Conservation (phyloP, 495 filamentous ascomycete species). For the Xylaria nigripes region DNA sequence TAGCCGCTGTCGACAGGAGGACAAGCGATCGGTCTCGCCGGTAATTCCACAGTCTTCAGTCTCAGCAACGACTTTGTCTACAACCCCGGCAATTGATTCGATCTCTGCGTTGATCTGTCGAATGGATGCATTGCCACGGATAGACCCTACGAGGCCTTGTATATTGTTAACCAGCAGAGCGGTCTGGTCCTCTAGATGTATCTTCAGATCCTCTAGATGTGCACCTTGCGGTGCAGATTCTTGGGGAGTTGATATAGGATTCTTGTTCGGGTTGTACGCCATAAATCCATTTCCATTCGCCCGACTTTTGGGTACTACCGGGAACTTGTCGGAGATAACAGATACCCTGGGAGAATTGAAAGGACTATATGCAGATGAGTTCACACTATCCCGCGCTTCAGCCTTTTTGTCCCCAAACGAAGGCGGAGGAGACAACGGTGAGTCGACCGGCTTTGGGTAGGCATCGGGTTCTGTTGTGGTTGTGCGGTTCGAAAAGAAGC, state of each 20-base stretch:
- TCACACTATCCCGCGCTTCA: slow-evolving; percentile 33
- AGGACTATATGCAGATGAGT: slow-evolving; percentile 49
- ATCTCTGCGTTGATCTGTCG: slow-evolving; percentile 62
- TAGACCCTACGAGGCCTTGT: slow-evolving; percentile 69
- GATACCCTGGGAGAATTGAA: slow-evolving; percentile 47
- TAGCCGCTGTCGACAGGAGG: slow-evolving; percentile 56
- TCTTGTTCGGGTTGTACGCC: slow-evolving; percentile 30
- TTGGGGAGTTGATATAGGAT: slow-evolving; percentile 27
- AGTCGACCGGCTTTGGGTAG: slow-evolving; percentile 17
- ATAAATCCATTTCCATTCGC: slow-evolving; percentile 22
- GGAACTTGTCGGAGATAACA: not conserved
- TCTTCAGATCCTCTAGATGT: slow-evolving; percentile 65
- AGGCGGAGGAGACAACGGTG: slow-evolving; percentile 33
- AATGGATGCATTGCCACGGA: slow-evolving; percentile 61
- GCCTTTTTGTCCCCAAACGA: slow-evolving; percentile 43
- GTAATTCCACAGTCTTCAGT: slow-evolving; percentile 55
- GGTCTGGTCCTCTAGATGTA: slow-evolving; percentile 80
- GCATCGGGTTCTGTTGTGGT: slow-evolving; percentile 30
- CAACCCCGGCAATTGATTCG: slow-evolving; percentile 58
- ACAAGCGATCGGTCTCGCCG: slow-evolving; percentile 53
- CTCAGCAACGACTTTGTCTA: slow-evolving; percentile 58
- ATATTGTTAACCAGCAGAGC: slow-evolving; percentile 73
- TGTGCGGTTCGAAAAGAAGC: slow-evolving; percentile 43
- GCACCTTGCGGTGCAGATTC: slow-evolving; percentile 27
- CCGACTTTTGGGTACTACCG: slow-evolving; percentile 22